Conservation (phyloP, 148 eudicot genomes). For the Selenicereus undatus region DNA sequence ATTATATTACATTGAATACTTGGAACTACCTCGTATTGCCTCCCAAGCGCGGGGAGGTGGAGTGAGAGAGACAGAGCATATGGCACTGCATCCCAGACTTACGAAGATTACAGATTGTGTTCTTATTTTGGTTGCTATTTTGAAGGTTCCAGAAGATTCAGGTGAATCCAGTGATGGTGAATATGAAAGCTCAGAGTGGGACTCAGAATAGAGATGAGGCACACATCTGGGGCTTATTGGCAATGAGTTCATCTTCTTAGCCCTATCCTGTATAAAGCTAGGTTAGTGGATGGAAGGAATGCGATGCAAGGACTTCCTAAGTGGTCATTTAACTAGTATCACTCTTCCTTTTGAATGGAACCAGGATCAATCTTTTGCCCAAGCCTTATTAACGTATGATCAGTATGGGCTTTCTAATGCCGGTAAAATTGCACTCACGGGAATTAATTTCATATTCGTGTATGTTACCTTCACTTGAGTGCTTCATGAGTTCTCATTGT, state of each 20-base stretch:
- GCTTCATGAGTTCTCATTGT: background rate
- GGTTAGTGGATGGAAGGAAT: background rate
- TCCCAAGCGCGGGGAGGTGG: background rate
- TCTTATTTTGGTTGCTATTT: slow-evolving; percentile 8
- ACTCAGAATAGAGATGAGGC: slow-evolving; percentile 25
- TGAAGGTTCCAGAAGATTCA: slow-evolving; percentile 24
- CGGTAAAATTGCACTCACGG: background rate
- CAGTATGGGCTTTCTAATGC: background rate
- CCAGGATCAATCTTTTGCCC: background rate
- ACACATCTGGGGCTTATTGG: background rate
- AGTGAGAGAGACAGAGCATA: background rate
- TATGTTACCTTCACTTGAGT: background rate
- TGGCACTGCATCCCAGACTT: slow-evolving; percentile 2
- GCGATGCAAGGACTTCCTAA: background rate
- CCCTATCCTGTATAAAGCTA: background rate
- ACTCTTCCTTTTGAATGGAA: background rate
- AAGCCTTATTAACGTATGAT: background rate
- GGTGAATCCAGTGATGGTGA: slow-evolving; percentile 24
- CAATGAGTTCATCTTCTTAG: background rate
- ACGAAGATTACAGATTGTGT: background rate
- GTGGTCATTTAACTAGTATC: background rate
- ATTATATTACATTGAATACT: background rate
- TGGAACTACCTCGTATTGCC: background rate
- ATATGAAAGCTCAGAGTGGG: slow-evolving; percentile 33
- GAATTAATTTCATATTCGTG: background rate